Evolutionary conservation across 345 rosid species (phyloP), one percentile per base, ranked within the genome.

Genomic region (Ailanthus altissimus): DNA sequence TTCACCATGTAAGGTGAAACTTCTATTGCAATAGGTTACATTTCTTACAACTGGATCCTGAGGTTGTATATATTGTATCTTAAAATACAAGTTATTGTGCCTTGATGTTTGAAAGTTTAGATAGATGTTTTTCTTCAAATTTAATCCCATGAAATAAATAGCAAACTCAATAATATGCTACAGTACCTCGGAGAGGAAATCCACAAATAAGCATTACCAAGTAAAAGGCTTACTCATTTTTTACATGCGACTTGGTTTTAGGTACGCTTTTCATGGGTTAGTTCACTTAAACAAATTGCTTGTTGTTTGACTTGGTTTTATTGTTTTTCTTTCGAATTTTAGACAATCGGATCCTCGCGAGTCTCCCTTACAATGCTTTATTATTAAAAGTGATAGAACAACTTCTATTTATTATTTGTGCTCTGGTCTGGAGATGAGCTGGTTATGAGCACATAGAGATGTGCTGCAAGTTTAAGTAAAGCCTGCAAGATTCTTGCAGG

Each of bases 281-380:
- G 32, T 56, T 5, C 40, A 42, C 21, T 67, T 60, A 15, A 11
- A 2, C 54, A 58, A 51, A 45, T 72, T 53, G 12, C 47, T 51
- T 5, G 43, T 69, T 79, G 1, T 46, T 7, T 69, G 23, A 73
- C 65, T 21, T 43, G 11, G 26, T 72, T 64, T 50, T 46, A 8
- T 60, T 23, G 51, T 51, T 73, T 74, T 26, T 54, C 11, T 72
- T 79, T 84, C 79, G 79, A 63, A 57, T 77, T 59, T 21, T 75
- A 73, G 69, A 69, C 83, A 95, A 98, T 94, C 98, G 0, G 99
- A 97, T 64, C 97, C 97, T 56, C 88, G 94, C 0, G 97, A 93
- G 28, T 68, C 82, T 78, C 93, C 98, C 58, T 88, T 96, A 74
- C 97, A 92, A 70, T 93, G 99, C 89, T 93, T 88, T 73, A 93